Evolutionary conservation across 805 yeast species (phyloP), one percentile per base, ranked within the genome.

Genomic region (Saccharomycopsis capsularis): DNA sequence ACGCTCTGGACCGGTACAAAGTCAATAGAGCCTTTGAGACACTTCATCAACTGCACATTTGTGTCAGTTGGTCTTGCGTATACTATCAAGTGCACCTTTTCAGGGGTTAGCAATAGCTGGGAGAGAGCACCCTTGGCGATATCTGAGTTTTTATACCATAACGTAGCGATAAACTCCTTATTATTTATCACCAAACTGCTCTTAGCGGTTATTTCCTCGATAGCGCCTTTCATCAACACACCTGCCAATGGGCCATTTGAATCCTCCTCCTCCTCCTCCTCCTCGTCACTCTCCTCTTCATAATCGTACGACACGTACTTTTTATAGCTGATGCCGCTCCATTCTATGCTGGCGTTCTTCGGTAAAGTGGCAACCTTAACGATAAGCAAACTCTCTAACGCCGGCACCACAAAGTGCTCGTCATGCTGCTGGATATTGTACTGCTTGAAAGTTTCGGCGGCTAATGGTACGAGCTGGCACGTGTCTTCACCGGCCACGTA

Each of bases 311-410:
- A n/a, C 2, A 69, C 73, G 34, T 67, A 74, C 39, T 69, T 71
- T 48, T 73, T 71, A 52, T 70, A 77, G 3, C 78, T 63, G 3
- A 75, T 52, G 1, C 91, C 95, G 34, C 82, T 77, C 91, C 95
- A 85, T 65, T 87, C 95, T 30, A 83, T 74, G 19, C 62, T 60
- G 0, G 90, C 88, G 36, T 68, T 67, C 46, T 73, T 75, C 4
- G 95, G 95, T 44, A 87, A 65, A 30, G 65, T 71, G 0, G 68
- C 62, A 0, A 84, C 82, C 56, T 73, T 69, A 0, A 77, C 82
- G 11, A 83, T 68, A 11, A 80, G 60, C 34, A 83, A 59, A 9
- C 59, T 57, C 40, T 63, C 56, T 3, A 18, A 18, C 6, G 50
- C 40, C 3, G 51, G 25, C n/a, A 13, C 7, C 4, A 39, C 25